These are phyloP conservation scores for Dalbergia cultrata DNA, from an alignment of 306 rosid species.

Conservation along the genomic window DNA sequence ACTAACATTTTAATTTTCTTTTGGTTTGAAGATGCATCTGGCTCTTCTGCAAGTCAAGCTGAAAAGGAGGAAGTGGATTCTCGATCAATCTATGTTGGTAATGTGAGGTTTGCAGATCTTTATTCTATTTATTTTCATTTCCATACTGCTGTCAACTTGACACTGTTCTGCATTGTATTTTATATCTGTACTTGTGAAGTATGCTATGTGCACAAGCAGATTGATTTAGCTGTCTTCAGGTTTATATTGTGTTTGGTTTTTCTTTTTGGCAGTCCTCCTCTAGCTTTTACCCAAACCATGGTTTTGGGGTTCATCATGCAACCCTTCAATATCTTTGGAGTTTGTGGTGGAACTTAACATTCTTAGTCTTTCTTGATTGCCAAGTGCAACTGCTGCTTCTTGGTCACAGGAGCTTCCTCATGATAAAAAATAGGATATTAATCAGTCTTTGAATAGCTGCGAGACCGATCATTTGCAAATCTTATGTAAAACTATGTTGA, in stretches of 20 bases:
- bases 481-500: not conserved
- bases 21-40: conserved; percentile 71
- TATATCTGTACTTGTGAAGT: conserved; percentile 16
- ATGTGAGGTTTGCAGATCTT: conserved; percentile 73
- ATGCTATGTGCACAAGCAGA: conserved; percentile 9
- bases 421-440: not conserved
- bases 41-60: conserved; percentile 85
- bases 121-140: not conserved
- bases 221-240: conserved; percentile 33
- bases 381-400: not conserved
- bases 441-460: not conserved
- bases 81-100: conserved; percentile 97
- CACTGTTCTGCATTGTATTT: conserved; percentile 1
- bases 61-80: conserved; percentile 99
- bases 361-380: not conserved
- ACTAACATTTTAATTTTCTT: conserved; percentile 7
- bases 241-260: not conserved
- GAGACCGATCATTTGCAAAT: not conserved
- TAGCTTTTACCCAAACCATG: not conserved
- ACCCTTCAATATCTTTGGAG: conserved; percentile 8
- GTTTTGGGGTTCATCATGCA: not conserved
- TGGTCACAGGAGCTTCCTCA: not conserved
- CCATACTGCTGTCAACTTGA: not conserved
- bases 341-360: not conserved
- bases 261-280: not conserved